Base-by-base conservation (phyloP, 2,329 filamentous ascomycete genomes). In the Pseudogymnoascus sp. region DNA sequence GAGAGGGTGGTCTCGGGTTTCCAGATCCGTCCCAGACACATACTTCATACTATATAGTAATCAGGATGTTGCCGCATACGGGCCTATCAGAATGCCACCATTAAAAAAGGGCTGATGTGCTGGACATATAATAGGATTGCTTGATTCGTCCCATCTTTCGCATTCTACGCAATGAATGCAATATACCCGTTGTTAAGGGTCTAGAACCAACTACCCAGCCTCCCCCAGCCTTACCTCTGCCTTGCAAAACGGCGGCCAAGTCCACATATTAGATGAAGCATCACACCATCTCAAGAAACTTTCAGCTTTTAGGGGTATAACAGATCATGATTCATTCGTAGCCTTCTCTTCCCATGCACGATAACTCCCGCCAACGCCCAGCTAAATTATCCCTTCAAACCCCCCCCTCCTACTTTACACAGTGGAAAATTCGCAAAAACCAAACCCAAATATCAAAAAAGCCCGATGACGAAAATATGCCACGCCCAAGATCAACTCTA, bases 351-450 rank as follows among this genome's bases (percentile, higher is more conserved):
- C 41, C 41, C 41, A 26, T 47, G 41, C 41, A 47, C 41, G 41
- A 47, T 47, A 47, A 39, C 41, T 47, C 41, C 41, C 41, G 21
- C 41, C 41, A 47, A 47, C 41, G 41, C 41, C 41, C 41, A 47
- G 41, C 41, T 47, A 47, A 47, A 47, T 47, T 47, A 47, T 47
- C 41, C 37, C 41, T 47, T 47, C 41, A 47, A 47, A 47, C 29
- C 13, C 50, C 50, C 33, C 54, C 54, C 17, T 17, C 17, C 17
- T 37, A 33, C 35, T 37, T 37, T 37, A 37, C 50, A 58, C 54
- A 33, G 15, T 21, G 54, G 26, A 35, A 37, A 35, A 58, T 7
- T 58, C 54, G 54, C 26, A 58, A 58, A 24, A 58, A 33, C 26
- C 54, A 33, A 58, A 17, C 17, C 29, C 54, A 37, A 47, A 47